phyloP scores from a whole-genome alignment of 164 flowering plant species.

The Vitis rupestris region DNA sequence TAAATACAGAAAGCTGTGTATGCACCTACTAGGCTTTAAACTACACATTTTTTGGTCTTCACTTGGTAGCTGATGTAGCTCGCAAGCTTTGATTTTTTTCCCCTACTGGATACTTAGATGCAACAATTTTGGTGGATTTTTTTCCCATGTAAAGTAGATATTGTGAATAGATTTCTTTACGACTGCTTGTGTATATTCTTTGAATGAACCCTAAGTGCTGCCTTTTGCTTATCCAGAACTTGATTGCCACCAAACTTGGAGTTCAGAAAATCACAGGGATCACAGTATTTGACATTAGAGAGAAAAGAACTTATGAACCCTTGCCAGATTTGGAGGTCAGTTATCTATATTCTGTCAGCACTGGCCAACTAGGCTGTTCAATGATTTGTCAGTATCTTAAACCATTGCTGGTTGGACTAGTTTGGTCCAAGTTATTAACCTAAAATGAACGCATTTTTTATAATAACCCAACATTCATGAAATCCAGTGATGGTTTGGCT shows the following conservation, averaged over 20 bases:
- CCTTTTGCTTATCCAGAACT: constrained; percentile 54
- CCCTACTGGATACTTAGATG: no score
- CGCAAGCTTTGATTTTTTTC: no score
- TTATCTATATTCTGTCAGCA: constrained; percentile 8
- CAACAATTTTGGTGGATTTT: no score
- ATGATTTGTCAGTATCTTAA: background rate
- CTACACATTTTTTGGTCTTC: background rate
- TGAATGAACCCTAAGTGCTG: constrained; percentile 1
- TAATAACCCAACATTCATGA: background rate
- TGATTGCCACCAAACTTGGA: constrained; percentile 83
- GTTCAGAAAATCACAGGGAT: constrained; percentile 87
- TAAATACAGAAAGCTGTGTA: background rate
- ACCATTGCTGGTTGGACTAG: background rate
- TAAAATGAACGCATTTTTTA: background rate
- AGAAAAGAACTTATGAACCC: constrained; percentile 61
- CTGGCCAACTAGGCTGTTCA: background rate
- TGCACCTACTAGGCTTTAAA: background rate
- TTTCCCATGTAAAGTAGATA: no score
- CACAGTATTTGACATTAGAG: constrained; percentile 57
- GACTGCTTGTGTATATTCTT: background rate
- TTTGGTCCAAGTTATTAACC: background rate
- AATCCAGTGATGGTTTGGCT: background rate
- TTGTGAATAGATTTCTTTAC: background rate
- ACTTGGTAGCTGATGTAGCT: background rate
- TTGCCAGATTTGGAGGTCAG: constrained; percentile 81